Evolutionary conservation across 1,284 basidiomycete species (phyloP), one percentile per base, ranked within the genome.

Genomic region (Mycosarcoma mackinlayi): DNA sequence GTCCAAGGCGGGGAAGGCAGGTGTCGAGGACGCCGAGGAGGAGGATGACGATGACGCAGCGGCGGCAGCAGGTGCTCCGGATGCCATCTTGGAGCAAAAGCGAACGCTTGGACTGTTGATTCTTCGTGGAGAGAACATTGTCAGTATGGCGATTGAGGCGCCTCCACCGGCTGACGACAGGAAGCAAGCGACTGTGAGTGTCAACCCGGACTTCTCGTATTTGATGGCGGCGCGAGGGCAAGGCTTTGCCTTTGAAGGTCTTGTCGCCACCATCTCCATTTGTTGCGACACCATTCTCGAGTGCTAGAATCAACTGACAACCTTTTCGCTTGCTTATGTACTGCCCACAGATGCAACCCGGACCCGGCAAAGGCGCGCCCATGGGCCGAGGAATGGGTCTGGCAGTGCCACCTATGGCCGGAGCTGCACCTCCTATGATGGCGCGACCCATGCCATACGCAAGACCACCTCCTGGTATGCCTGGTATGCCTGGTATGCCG

Each of bases 331-430:
- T 16, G 23, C 33, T 33, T 16, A 8, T 8, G 30, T 31, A 4
- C 33, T 23, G 6, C 27, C 13, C 37, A n/a, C 55, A 70, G 81
- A 93, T 94, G 69, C 90, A 91, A 70, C 87, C 89, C 61, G 96
- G 95, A 52, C 93, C 94, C 79, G 96, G 96, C 69, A 89, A 91
- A 64, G 96, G 94, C 76, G 90, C 93, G 85, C 92, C 94, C 79
- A 94, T 95, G 58, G 95, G 96, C 70, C 90, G 95, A 79, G 95
- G 96, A 49, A 96, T 98, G 88, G 94, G 94, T 58, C 91, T 94
- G 87, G 69, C 64, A 6, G 89, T 94, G 87, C 93, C 92, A 69
- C 92, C 92, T 23, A 57, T 66, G 46, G 67, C 58, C 10, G 78
- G 66, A 28, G 61, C 54, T 14, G 59, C 79, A 27, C 89, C 92